Evolutionary conservation across 1,284 basidiomycete genomes (phyloP).

Genomic region (Taiwanofungus camphoratus): DNA sequence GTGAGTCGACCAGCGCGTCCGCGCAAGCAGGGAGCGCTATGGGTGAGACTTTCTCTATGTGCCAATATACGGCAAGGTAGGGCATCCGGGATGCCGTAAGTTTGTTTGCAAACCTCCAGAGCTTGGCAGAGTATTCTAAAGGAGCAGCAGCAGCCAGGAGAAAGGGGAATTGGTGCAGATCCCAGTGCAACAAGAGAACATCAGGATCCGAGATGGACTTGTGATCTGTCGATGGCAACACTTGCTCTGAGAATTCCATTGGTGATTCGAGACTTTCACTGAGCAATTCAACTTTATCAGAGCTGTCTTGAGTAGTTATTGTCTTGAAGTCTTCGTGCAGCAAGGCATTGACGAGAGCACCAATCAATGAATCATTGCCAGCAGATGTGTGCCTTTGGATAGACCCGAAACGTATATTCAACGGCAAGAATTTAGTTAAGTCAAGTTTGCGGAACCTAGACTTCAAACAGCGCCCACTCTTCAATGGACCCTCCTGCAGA

Average conservation of each 20-base stretch:
- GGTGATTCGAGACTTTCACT: not conserved
- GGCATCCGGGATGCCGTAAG: slow-evolving; percentile 29
- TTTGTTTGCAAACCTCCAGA: slow-evolving; percentile 33
- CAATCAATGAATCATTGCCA: not conserved
- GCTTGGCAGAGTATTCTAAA: slow-evolving; percentile 33
- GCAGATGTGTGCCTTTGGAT: slow-evolving; percentile 5
- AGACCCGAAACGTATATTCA: no score
- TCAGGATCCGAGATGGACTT: slow-evolving; percentile 19
- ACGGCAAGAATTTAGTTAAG: slow-evolving; percentile 7
- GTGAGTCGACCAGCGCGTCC: slow-evolving; percentile 36
- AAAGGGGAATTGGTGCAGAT: slow-evolving; percentile 36
- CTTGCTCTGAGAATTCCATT: not conserved
- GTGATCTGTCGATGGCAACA: not conserved
- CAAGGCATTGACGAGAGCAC: not conserved
- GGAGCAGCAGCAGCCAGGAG: slow-evolving; percentile 20
- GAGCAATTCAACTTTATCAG: not conserved
- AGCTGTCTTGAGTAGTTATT: no score
- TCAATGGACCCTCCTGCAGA: slow-evolving; percentile 2
- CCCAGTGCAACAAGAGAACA: slow-evolving; percentile 41
- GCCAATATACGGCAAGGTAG: slow-evolving; percentile 45
- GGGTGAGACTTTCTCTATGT: slow-evolving; percentile 40
- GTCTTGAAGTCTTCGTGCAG: not conserved
- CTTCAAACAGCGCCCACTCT: slow-evolving; percentile 17
- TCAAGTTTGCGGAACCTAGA: slow-evolving; percentile 15
- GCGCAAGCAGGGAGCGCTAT: slow-evolving; percentile 38